Base-by-base conservation (phyloP, 1,284 basidiomycete species). In the Tilletia horrida region DNA sequence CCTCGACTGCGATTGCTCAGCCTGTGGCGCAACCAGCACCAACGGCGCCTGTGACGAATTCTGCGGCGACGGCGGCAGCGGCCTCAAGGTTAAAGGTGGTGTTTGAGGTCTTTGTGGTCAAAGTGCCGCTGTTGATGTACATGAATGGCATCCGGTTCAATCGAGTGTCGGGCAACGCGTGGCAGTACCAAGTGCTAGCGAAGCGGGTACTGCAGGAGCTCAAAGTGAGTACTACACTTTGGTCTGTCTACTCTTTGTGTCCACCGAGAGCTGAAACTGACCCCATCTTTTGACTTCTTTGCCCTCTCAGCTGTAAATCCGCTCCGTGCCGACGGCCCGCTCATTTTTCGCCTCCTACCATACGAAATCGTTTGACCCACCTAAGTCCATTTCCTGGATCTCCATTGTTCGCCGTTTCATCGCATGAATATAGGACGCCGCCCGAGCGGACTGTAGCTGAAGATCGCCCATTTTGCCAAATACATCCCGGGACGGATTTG, bases 111-210 rank as follows among this genome's bases (percentile, higher is more conserved):
- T 79, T 78, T 69, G 75, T 81, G 3, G 80, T 81, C 47, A 80
- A 80, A 35, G 78, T 81, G 21, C 95, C 95, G 40, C 91, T 90
- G 86, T 83, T 98, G 67, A 92, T 94, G 0, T 83, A 83, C 14
- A 85, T 98, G 40, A 92, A 97, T 80, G 95, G 95, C 0, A 89
- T 98, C 67, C 95, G 97, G 81, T 98, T 98, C 85, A 88, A 94
- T 65, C 86, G 95, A 67, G 88, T 91, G 0, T 88, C 91, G 55
- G 94, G 94, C 2, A 93, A 97, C 75, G 92, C 92, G 1, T 97
- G 93, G 94, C 93, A 97, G 83, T 83, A 83, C 69, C 96, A 97
- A 82, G 93, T 93, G 90, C 86, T 97, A 62, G 94, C 93, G n/a
- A 88, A 92, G 78, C 86, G 93, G 68, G 92, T 97, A 52, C 83